Conservation (phyloP, 352 stramenopile species). For the Thraustotheca clavata region DNA sequence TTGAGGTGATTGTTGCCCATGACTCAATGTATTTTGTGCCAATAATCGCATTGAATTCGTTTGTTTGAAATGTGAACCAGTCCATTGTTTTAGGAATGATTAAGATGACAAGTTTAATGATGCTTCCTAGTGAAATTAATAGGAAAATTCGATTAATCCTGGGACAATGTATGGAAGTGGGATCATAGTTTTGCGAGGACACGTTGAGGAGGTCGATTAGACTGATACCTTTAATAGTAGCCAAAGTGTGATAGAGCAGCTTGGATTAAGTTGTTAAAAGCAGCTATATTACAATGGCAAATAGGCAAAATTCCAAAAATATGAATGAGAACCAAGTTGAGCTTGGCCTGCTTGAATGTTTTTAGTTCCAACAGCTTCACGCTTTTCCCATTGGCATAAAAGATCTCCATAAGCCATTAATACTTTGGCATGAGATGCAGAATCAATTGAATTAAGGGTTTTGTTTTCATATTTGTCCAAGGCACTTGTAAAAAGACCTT, state of each 20-base stretch:
- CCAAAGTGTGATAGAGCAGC: no score
- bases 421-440: neutral
- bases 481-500: slow-evolving; percentile 15
- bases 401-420: slow-evolving; percentile 9
- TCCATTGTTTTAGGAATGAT: no score
- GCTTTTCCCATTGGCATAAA: slow-evolving; percentile 17
- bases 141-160: no score
- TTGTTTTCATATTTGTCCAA: slow-evolving; percentile 4
- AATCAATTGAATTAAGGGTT: neutral
- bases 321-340: neutral
- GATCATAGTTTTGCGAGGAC: no score
- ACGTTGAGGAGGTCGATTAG: no score
- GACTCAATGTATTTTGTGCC: neutral
- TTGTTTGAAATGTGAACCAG: neutral
- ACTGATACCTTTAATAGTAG: no score
- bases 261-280: no score
- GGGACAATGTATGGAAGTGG: no score
- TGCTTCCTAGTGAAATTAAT: no score
- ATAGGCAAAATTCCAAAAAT: neutral
- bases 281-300: neutral
- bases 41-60: neutral
- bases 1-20: neutral
- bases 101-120: no score
- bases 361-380: slow-evolving; percentile 8
- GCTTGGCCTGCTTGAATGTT: neutral